Percentiles rank a stretch among this genome's conserved stretches.
Evolutionary conservation across 2,329 filamentous ascomycete species (phyloP).

Genomic region (Cytospora chrysosperma): DNA sequence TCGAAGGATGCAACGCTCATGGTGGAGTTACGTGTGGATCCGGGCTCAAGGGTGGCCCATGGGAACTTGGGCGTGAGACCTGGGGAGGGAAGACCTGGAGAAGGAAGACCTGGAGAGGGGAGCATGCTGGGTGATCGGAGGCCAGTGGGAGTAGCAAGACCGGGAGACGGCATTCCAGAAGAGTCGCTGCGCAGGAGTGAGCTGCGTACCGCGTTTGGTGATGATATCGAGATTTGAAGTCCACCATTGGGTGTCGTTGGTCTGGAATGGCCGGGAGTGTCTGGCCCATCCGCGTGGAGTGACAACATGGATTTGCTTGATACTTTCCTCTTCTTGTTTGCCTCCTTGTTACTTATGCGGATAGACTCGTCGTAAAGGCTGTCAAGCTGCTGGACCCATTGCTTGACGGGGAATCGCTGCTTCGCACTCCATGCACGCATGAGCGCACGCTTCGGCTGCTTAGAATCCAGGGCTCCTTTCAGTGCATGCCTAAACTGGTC

Average conservation of each 20-base stretch:
- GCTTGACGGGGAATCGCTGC: constrained; percentile 64
- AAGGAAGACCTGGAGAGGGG: not conserved
- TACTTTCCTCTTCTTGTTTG: constrained; percentile 29
- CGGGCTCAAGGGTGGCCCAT: constrained; percentile 21
- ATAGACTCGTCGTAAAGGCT: constrained; percentile 60
- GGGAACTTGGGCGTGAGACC: constrained; percentile 24
- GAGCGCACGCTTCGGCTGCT: constrained; percentile 52
- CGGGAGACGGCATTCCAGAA: constrained; percentile 20
- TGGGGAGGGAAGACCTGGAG: constrained; percentile 8
- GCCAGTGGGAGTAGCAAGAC: not conserved
- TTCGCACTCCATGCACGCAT: constrained; percentile 65
- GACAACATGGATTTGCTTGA: constrained; percentile 27
- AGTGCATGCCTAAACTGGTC: constrained; percentile 65
- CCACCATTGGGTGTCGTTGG: constrained; percentile 17
- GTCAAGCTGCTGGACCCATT: constrained; percentile 64
- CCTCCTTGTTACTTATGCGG: constrained; percentile 41
- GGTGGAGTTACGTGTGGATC: constrained; percentile 13
- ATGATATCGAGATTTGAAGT: constrained; percentile 22
- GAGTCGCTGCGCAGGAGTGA: constrained; percentile 26
- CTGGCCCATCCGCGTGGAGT: constrained; percentile 26
- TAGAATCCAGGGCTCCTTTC: constrained; percentile 55
- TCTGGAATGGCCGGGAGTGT: constrained; percentile 19
- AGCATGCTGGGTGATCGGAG: constrained; percentile 9
- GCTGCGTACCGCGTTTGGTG: constrained; percentile 24
- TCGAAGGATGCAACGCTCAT: constrained; percentile 23